Conservation (phyloP, 495 filamentous ascomycete genomes). For the Paragyromitra xinjiangensis region DNA sequence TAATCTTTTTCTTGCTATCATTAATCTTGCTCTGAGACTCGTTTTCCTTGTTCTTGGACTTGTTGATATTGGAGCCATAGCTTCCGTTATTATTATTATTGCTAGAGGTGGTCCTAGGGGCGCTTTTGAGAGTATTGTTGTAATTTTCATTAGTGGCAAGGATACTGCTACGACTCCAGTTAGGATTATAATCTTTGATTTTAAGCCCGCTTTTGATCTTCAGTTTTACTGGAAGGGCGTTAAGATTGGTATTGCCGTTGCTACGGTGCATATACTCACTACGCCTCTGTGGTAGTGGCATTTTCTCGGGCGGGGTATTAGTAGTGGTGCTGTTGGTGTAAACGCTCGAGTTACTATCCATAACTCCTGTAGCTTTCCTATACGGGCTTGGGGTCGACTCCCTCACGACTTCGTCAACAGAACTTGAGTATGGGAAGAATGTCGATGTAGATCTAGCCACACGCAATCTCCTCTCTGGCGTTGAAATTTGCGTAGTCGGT, state of each 20-base stretch:
- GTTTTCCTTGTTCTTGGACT: constrained; percentile 34
- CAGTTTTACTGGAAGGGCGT: constrained; percentile 8
- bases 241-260: not conserved
- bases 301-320: constrained; percentile 16
- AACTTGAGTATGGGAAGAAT: constrained; percentile 43
- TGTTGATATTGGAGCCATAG: constrained; percentile 12
- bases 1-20: constrained; percentile 24
- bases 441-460: constrained; percentile 38
- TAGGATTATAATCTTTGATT: constrained; percentile 41
- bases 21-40: constrained; percentile 19
- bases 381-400: constrained; percentile 45
- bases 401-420: constrained; percentile 24
- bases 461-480: constrained; percentile 21
- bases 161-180: constrained; percentile 28
- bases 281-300: constrained; percentile 18
- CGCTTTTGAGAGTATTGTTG: constrained; percentile 26
- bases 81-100: constrained; percentile 24
- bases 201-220: constrained; percentile 49
- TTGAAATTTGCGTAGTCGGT: constrained; percentile 10
- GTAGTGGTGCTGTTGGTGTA: constrained; percentile 18
- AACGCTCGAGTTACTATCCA: constrained; percentile 33
- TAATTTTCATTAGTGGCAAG: constrained; percentile 33
- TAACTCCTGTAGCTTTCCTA: constrained; percentile 33
- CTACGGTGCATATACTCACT: constrained; percentile 37
- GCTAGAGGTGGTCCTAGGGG: constrained; percentile 19